Evolutionary conservation across 2,329 filamentous ascomycete species (phyloP).

Genomic region (Fusarium circinatum): DNA sequence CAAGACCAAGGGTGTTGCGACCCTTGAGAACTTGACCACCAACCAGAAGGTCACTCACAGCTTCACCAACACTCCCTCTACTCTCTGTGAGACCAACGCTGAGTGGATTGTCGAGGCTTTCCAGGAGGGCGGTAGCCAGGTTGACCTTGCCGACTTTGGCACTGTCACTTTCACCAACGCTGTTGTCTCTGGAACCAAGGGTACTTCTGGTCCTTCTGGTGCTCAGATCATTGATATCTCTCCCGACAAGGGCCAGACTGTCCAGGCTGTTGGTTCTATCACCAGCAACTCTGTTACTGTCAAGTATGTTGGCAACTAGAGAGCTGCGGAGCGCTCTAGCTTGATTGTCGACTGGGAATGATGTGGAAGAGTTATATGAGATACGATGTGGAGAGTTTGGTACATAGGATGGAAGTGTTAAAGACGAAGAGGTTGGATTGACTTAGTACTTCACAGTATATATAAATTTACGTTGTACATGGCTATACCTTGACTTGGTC

Average conservation of each 20-base stretch:
- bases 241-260: background rate
- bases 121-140: constrained; percentile 36
- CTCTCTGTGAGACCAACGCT: constrained; percentile 65
- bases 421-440: rapidly evolving
- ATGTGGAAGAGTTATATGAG: rapidly evolving
- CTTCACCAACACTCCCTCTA: constrained; percentile 55
- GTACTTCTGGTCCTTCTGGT: constrained; percentile 1
- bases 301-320: constrained; percentile 51
- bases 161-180: constrained; percentile 6
- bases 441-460: background rate
- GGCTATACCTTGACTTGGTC: too few species aligned
- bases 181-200: background rate
- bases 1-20: constrained; percentile 30
- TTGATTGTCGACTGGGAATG: background rate
- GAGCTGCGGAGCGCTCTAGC: rapidly evolving
- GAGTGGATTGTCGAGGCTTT: constrained; percentile 71
- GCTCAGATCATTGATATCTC: constrained; percentile 10
- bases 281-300: constrained; percentile 49
- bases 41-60: constrained; percentile 63
- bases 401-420: rapidly evolving
- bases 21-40: constrained; percentile 59
- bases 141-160: constrained; percentile 47
- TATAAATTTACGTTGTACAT: background rate
- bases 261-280: constrained; percentile 8
- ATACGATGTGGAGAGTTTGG: rapidly evolving